These are phyloP conservation scores for Adiantum capillusveneris DNA, from an alignment of 75 land plant genomes.

Conservation along the genomic window DNA sequence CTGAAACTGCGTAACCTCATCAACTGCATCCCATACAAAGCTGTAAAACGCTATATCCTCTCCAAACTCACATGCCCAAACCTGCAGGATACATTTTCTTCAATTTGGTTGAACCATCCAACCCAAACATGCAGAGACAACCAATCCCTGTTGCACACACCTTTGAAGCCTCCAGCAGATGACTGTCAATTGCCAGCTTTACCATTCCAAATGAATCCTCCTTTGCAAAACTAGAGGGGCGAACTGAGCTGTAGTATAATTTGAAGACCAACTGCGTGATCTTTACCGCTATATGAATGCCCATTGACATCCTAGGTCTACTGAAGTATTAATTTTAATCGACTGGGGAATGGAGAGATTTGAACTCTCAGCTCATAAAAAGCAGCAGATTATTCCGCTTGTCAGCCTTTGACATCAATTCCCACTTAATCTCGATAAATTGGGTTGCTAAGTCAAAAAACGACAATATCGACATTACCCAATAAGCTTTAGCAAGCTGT, in stretches of 20 bases:
- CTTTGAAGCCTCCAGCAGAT: slow-evolving; percentile 62
- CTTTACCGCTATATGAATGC: neutral
- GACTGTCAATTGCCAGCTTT: slow-evolving; percentile 48
- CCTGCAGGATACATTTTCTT: slow-evolving; percentile 30
- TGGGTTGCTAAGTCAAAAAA: slow-evolving; percentile 44
- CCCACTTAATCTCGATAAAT: slow-evolving; percentile 26
- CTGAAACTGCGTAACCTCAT: too few relatives aligned
- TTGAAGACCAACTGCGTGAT: too few relatives aligned
- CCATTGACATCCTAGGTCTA: neutral
- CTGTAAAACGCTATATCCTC: slow-evolving; percentile 35
- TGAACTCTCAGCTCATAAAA: slow-evolving; percentile 79
- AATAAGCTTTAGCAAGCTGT: too few relatives aligned
- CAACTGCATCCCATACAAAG: slow-evolving; percentile 43
- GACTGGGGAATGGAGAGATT: slow-evolving; percentile 86
- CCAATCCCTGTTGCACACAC: too few relatives aligned
- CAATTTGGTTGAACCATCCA: too few relatives aligned
- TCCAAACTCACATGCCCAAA: slow-evolving; percentile 45
- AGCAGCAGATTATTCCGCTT: slow-evolving; percentile 62
- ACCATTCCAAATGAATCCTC: slow-evolving; percentile 42
- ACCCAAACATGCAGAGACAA: too few relatives aligned
- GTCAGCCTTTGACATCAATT: slow-evolving; percentile 84
- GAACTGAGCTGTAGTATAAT: slow-evolving; percentile 38
- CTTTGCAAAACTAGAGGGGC: slow-evolving; percentile 56
- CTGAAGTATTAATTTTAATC: slow-evolving; percentile 1
- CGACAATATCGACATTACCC: too few relatives aligned